Percentiles rank a stretch among this genome's conserved stretches.
These are phyloP conservation scores for Phytophthora cajani DNA, from an alignment of 352 stramenopile species.

Conservation along the genomic window DNA sequence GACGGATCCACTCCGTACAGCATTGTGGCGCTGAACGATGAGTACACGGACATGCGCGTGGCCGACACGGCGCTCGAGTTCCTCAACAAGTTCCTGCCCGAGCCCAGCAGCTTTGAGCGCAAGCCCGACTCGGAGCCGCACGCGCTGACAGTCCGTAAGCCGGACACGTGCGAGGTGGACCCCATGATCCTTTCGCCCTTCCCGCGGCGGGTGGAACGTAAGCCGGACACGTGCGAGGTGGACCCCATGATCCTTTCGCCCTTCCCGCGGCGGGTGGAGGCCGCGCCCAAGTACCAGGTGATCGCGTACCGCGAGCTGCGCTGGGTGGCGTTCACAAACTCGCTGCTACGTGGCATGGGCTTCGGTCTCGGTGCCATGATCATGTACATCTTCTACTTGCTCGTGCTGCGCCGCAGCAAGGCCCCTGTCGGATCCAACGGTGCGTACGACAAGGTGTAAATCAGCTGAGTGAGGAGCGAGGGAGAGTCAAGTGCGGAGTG, in stretches of 20 bases:
- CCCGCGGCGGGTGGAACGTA: constrained; percentile 67
- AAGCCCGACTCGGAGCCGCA: constrained; percentile 51
- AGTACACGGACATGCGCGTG: constrained; percentile 85
- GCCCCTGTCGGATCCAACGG: constrained; percentile 39
- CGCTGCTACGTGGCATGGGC: constrained; percentile 75
- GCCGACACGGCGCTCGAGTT: constrained; percentile 77
- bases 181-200: constrained; percentile 73
- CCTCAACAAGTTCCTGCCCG: constrained; percentile 71
- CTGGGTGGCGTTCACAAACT: constrained; percentile 83
- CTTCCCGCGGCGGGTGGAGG: constrained; percentile 66
- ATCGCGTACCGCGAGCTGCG: constrained; percentile 83
- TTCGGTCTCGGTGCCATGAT: constrained; percentile 82
- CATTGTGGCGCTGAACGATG: constrained; percentile 88
- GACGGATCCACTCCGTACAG: constrained; percentile 71
- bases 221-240: constrained; percentile 73
- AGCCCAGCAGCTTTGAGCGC: constrained; percentile 73
- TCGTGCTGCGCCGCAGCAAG: constrained; percentile 65
- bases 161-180: constrained; percentile 75
- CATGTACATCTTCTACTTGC: constrained; percentile 83
- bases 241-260: constrained; percentile 75
- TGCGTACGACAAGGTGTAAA: constrained; percentile 84
- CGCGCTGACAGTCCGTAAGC: constrained; percentile 65
- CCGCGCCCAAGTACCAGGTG: constrained; percentile 79
- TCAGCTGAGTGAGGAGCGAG: constrained; percentile 6
- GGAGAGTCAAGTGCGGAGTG: constrained; percentile 19